phyloP scores from a whole-genome alignment of 768 basidiomycete genomes.

The Phaeotremella fagi region DNA sequence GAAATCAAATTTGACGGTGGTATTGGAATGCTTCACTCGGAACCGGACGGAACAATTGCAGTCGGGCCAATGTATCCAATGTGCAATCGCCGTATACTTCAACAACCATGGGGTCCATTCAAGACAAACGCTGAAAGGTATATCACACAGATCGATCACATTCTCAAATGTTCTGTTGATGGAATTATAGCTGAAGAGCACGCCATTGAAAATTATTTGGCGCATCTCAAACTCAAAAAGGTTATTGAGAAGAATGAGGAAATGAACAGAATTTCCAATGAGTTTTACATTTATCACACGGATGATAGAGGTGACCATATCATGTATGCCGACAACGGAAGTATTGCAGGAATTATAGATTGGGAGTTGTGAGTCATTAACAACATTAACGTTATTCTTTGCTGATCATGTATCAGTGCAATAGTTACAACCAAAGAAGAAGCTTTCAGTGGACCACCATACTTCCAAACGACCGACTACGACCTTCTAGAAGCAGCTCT shows the following conservation, averaged over 20 bases:
- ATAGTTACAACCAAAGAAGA: neutral
- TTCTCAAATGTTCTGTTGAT: neutral
- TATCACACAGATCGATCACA: neutral
- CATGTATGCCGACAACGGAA: slow-evolving; percentile 26
- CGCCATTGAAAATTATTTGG: neutral
- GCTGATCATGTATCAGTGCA: neutral
- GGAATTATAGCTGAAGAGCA: neutral
- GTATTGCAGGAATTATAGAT: slow-evolving; percentile 36
- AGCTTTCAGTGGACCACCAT: neutral
- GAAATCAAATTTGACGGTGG: neutral
- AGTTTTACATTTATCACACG: slow-evolving; percentile 20
- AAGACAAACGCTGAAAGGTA: neutral
- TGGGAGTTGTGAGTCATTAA: slow-evolving; percentile 32
- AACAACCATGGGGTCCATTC: neutral
- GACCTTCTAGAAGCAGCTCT: neutral
- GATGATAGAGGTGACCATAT: slow-evolving; percentile 35
- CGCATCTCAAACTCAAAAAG: neutral
- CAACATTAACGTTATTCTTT: too few relatives aligned
- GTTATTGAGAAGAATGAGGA: neutral
- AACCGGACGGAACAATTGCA: too few relatives aligned
- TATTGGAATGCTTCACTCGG: neutral
- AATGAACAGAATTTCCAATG: neutral
- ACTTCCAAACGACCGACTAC: neutral
- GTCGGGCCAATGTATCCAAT: neutral
- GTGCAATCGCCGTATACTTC: neutral